Base-by-base conservation (phyloP, 2,329 filamentous ascomycete species). In the Dothideomycetidae sp. region DNA sequence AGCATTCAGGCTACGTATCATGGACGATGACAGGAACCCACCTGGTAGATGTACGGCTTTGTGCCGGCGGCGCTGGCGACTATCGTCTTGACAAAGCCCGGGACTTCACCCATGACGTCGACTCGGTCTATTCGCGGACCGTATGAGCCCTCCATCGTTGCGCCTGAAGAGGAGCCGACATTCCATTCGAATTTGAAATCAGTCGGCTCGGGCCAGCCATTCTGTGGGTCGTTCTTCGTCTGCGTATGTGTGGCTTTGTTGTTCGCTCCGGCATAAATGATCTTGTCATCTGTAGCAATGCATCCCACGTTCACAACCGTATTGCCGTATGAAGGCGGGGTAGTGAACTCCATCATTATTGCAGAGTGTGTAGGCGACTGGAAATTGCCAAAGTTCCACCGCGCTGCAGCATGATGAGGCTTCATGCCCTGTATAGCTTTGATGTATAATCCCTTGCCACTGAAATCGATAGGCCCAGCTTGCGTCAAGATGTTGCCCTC, bases 341-440 rank as follows among this genome's bases (percentile, higher is more conserved):
- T 98, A 26, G 76, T 93, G 59, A 78, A 98, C 59, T 96, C 81
- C 90, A 98, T 98, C 66, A 96, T 67, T 47, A 93, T 63, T 17
- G 86, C 88, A 17, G 86, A 90, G 63, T 84, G 81, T 13, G 68
- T 83, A 14, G 84, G 79, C 10, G 82, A 78, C 57, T 96, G 86
- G 66, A 93, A 93, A 62, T 86, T 75, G 59, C 74, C 70, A 64
- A 94, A 98, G 62, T 90, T 93, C 90, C 90, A 98, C 45, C 73
- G 75, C 18, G 81, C 76, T 44, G 88, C 75, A 42, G 85, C 81
- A 57, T 98, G 92, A 59, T 98, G 90, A 29, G 90, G 90, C 71
- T 98, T 98, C 88, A 96, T 96, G 57, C 86, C 90, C 64, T 96
- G 90, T 35, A 96, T 65, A 29, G 84, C 86, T 58, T 90, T 80